These are phyloP conservation scores for Ambispora gerdemannii DNA, from an alignment of 192 early-diverging fungal species.

Conservation along the genomic window DNA sequence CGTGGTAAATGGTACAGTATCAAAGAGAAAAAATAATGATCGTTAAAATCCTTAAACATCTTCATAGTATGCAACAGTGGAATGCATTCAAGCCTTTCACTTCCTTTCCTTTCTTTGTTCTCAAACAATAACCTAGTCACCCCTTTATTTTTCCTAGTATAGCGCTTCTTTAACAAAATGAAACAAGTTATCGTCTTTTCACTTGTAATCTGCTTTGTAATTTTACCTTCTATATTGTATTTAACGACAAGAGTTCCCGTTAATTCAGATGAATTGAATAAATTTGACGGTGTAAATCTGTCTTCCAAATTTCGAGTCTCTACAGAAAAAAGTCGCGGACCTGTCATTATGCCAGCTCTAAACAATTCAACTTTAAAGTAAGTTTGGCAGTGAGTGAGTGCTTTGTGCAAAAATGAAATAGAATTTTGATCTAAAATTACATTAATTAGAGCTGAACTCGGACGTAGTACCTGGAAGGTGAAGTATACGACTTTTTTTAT, in stretches of 20 bases:
- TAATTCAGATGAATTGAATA: background rate
- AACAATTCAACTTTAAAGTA: slow-evolving; percentile 32
- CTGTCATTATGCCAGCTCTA: slow-evolving; percentile 44
- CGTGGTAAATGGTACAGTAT: too few relatives aligned
- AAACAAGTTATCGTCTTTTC: background rate
- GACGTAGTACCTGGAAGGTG: slow-evolving; percentile 80
- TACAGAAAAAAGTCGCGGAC: slow-evolving; percentile 19
- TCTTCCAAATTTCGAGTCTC: background rate
- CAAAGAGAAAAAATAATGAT: too few relatives aligned
- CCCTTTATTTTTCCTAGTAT: too few relatives aligned
- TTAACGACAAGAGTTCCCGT: slow-evolving; percentile 19
- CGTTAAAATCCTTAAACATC: too few relatives aligned
- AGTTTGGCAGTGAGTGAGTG: background rate
- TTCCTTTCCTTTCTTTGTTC: too few relatives aligned
- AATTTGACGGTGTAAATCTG: background rate
- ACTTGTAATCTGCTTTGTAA: slow-evolving; percentile 30
- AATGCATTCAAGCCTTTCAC: too few relatives aligned
- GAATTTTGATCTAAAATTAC: background rate
- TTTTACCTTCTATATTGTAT: slow-evolving; percentile 35
- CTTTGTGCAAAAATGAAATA: background rate
- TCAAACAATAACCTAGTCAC: too few relatives aligned
- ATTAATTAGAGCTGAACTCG: slow-evolving; percentile 74
- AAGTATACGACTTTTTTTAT: background rate
- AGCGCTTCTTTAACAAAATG: too few relatives aligned
- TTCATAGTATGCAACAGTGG: too few relatives aligned